These are phyloP conservation scores for Eucommia ulmoides DNA, from an alignment of 257 asterid genomes.

Conservation along the genomic window DNA sequence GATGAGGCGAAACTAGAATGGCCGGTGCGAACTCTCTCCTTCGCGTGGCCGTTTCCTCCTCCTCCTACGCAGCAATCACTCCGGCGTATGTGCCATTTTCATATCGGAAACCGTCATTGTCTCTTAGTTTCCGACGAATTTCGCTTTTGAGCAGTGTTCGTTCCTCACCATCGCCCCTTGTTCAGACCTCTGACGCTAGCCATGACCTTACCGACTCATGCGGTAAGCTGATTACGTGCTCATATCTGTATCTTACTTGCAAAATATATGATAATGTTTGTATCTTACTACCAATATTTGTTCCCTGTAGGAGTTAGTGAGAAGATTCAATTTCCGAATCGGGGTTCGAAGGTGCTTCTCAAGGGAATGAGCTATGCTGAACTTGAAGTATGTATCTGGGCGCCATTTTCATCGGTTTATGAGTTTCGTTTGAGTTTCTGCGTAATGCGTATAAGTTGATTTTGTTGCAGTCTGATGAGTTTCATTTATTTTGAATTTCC, in stretches of 20 bases:
- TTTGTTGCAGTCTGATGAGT: no score
- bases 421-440: no score
- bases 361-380: conserved; percentile 79
- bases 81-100: conserved; percentile 2
- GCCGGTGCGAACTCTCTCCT: conserved; percentile 11
- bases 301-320: conserved; percentile 17
- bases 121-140: conserved; percentile 3
- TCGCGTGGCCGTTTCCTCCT: conserved; percentile 3
- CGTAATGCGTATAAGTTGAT: no score
- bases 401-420: not conserved
- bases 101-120: not conserved
- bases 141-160: conserved; percentile 7
- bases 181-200: conserved; percentile 6
- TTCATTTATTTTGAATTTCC: no score
- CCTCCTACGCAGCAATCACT: not conserved
- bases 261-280: not conserved
- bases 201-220: conserved; percentile 1
- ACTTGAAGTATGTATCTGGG: conserved; percentile 39
- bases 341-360: conserved; percentile 50
- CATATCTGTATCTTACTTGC: not conserved
- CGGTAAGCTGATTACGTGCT: not conserved
- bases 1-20: conserved; percentile 18
- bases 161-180: conserved; percentile 9
- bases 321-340: conserved; percentile 16
- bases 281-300: conserved; percentile 1